Base-by-base conservation (phyloP, 192 early-diverging fungal species). In the Diversispora epigaea region DNA sequence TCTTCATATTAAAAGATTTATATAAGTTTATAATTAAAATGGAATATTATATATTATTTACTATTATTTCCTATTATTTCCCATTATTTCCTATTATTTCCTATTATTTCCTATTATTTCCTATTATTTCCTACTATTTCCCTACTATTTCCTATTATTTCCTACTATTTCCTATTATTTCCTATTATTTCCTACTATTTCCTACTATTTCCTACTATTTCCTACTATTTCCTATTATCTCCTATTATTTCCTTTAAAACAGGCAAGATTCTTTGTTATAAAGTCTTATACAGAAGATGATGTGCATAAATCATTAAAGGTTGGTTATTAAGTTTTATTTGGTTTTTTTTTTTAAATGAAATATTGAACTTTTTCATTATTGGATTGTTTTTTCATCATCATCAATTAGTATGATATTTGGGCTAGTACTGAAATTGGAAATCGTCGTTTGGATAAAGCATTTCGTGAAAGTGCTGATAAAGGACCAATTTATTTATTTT, bases 351-450 rank as follows among this genome's bases (percentile, higher is more conserved):
- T 62, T 39, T 62, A 15, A 3, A 39, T 4, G 32, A 21, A 40
- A 17, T 6, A 22, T 41, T 62, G 11, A 11, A 40, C 11, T 8
- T 66, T 22, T 39, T 47, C 3, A 4, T 66, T 66, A 50, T 22
- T 22, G 64, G 14, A 25, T 25, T 15, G 25, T 19, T 19, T 41
- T 22, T 67, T 49, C 25, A 22, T 47, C 4, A 25, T 67, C 22
- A 41, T 14, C 12, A 39, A 63, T 58, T 77, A 83, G 66, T 79
- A 88, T 80, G 58, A 54, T 41, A 79, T 88, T 69, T 88, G 87
- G 87, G 74, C 85, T 8, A 85, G 84, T 41, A 88, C 87, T 39
- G 85, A 86, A 67, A 79, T 86, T 50, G 87, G 87, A 22, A 88
- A 88, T 78, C 77, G 82, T 22, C 82, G 87, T 6, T 82, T 88